phyloP scores from a whole-genome alignment of 805 yeast species.

The Myxozyma sirexii region DNA sequence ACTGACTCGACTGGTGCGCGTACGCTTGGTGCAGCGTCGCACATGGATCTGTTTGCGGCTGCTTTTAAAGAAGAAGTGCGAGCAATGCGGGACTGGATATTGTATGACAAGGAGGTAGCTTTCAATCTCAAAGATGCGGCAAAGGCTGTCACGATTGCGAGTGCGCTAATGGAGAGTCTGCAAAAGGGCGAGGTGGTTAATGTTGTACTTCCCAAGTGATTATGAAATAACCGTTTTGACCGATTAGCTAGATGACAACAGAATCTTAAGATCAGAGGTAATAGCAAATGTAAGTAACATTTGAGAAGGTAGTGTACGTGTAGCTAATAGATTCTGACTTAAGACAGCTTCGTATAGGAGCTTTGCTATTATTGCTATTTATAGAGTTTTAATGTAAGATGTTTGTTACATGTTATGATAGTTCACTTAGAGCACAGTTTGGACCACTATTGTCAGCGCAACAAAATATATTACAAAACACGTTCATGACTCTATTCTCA shows the following conservation, averaged over 20 bases:
- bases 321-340: no score
- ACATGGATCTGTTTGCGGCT: constrained; percentile 21
- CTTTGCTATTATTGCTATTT: no score
- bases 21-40: constrained; percentile 22
- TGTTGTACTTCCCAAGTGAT: not conserved
- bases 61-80: constrained; percentile 24
- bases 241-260: not conserved
- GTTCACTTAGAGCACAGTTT: no score
- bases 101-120: constrained; percentile 7
- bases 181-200: not conserved
- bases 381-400: no score
- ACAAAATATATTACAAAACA: no score
- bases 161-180: constrained; percentile 25
- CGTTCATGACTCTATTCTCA: no score
- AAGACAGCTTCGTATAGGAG: no score
- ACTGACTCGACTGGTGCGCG: constrained; percentile 28
- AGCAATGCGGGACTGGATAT: constrained; percentile 32
- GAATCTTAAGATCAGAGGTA: no score
- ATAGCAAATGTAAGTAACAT: not conserved
- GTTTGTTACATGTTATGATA: no score
- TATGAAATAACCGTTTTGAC: no score
- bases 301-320: not conserved
- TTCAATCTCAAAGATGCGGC: constrained; percentile 35
- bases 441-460: no score
- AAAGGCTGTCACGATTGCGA: constrained; percentile 33